Base-by-base conservation (phyloP, 768 basidiomycete genomes). In the Tylopilus rubrobrunneus region DNA sequence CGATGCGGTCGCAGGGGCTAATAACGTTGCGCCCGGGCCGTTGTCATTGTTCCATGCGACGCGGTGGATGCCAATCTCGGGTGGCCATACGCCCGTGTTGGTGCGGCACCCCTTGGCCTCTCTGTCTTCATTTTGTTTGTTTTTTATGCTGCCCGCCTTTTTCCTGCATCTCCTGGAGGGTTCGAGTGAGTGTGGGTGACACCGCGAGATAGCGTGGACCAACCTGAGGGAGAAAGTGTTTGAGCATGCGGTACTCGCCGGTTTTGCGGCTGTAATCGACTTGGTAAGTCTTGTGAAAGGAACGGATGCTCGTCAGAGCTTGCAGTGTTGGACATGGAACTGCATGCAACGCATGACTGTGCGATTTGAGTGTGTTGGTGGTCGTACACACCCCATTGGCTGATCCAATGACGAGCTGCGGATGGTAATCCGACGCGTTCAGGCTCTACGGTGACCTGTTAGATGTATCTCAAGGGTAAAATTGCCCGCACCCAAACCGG, bases 401-500 rank as follows among this genome's bases (percentile, higher is more conserved):
- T 6, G 87, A 84, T 7, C 86, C 89, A 14, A 86, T 79, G 0
- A 87, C 89, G 5, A 96, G 71, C 66, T 93, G 90, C 6, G 92
- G 86, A 61, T 98, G 96, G 62, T 86, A 87, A 44, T 96, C 89
- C 0, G 94, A 96, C 1, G 84, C 76, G 52, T 78, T 74, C 27
- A 93, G 68, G 51, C 78, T 81, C 94, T 95, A 62, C 14, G 15
- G 15, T 15, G 4, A 46, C 4, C 28, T 9, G 41, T 54, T 45
- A 43, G 19, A 28, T 11, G 1, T 6, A 6, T 14, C 23, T 23
- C 17, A 5, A 28, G 5, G 34, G 12, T 10, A 31, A 33, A n/a
- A n/a, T n/a, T n/a, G n/a, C n/a, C 72, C 83, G 21, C 57, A 94
- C 93, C 92, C 89, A 92, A 53, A 89, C 78, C 11, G 92, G 86